These are phyloP conservation scores for Reticulascus tulasneorum DNA, from an alignment of 2,329 filamentous ascomycete species.

Conservation along the genomic window DNA sequence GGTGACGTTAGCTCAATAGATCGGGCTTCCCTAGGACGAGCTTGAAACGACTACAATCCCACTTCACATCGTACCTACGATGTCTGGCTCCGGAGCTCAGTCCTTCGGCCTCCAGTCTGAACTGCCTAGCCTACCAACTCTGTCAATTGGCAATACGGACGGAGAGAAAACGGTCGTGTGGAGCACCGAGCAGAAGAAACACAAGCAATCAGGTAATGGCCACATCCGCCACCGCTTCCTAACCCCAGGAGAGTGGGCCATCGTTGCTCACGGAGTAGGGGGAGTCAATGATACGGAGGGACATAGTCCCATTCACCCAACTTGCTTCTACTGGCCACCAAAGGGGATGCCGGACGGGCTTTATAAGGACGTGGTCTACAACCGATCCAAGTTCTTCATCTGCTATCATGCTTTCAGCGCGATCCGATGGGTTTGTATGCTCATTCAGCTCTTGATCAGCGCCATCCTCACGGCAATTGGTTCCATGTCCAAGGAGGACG, in stretches of 20 bases:
- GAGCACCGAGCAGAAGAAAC: constrained; percentile 2
- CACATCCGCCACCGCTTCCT: constrained; percentile 33
- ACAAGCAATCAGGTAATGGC: not conserved
- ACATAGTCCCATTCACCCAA: constrained; percentile 36
- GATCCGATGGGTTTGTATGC: constrained; percentile 41
- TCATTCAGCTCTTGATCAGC: constrained; percentile 45
- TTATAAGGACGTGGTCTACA: constrained; percentile 42
- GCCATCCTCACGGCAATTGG: constrained; percentile 48
- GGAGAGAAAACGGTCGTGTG: too few species aligned
- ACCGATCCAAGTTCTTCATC: constrained; percentile 41
- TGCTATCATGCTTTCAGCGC: constrained; percentile 39
- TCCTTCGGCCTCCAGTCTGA: too few species aligned
- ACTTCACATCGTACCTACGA: too few species aligned
- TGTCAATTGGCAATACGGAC: too few species aligned
- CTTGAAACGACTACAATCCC: too few species aligned
- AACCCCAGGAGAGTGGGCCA: constrained; percentile 38
- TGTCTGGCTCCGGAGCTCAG: too few species aligned
- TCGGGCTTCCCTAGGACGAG: too few species aligned
- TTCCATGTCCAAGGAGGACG: constrained; percentile 31
- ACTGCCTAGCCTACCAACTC: too few species aligned
- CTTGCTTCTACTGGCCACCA: constrained; percentile 40
- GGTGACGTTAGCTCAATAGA: too few species aligned
- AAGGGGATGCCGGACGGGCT: constrained; percentile 44
- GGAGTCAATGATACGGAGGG: constrained; percentile 42
- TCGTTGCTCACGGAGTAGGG: constrained; percentile 44